Conservation (phyloP, 805 yeast species). For the Saccharomycopsis javanensis region DNA sequence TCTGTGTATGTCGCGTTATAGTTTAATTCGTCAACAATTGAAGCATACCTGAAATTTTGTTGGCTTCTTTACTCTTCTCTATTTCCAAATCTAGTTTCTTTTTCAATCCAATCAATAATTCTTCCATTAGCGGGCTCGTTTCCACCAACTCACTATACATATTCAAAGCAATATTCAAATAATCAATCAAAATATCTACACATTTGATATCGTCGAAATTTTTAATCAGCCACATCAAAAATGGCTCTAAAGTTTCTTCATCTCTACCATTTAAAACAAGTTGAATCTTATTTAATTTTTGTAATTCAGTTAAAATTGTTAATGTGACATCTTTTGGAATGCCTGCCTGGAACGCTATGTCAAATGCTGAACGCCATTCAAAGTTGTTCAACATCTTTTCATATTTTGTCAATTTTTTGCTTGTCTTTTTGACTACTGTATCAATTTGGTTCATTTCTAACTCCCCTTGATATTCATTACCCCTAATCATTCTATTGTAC, state of each 20-base stretch:
- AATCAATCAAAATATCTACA: conserved; percentile 54
- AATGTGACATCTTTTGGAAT: conserved; percentile 70
- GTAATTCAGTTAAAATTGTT: conserved; percentile 77
- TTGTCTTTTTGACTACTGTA: conserved; percentile 33
- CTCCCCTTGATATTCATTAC: conserved; percentile 85
- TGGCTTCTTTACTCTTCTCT: conserved; percentile 75
- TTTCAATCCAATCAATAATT: conserved; percentile 50
- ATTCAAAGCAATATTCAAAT: conserved; percentile 56
- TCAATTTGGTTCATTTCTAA: conserved; percentile 69
- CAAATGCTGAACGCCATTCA: conserved; percentile 89
- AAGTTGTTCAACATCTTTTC: conserved; percentile 81
- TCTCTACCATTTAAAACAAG: conserved; percentile 76
- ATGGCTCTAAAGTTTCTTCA: conserved; percentile 76
- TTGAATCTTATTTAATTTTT: conserved; percentile 79
- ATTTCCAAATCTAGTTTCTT: conserved; percentile 61
- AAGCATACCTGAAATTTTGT: conserved; percentile 86
- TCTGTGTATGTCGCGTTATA: background rate
- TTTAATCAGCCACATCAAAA: conserved; percentile 73
- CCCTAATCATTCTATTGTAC: conserved; percentile 77
- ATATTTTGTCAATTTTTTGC: conserved; percentile 64
- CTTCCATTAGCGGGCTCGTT: conserved; percentile 67
- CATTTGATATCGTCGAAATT: conserved; percentile 74
- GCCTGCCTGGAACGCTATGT: conserved; percentile 73
- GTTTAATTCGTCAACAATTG: conserved; percentile 57
- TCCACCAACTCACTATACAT: conserved; percentile 70